A percentile compares a stretch with the other conserved stretches of the same genome.
Conservation (phyloP, 768 basidiomycete genomes). For the Myochromella boudieri region DNA sequence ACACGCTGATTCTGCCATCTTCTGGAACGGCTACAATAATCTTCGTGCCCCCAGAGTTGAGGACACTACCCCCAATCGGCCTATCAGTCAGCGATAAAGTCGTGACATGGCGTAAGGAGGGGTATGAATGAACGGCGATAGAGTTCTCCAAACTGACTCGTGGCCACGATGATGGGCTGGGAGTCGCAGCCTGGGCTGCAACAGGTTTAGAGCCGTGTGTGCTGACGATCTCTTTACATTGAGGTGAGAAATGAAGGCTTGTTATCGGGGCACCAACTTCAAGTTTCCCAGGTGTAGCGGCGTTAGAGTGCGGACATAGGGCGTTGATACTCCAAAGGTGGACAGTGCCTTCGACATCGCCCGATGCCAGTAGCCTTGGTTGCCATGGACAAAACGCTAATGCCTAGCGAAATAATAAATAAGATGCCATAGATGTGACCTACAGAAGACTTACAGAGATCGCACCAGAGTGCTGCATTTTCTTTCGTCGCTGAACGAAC, state of each 20-base stretch:
- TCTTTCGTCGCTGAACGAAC: constrained; percentile 55
- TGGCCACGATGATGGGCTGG: constrained; percentile 5
- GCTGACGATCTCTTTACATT: constrained; percentile 83
- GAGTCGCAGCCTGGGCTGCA: constrained; percentile 2
- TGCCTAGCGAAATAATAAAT: constrained; percentile 45
- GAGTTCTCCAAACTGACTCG: constrained; percentile 30
- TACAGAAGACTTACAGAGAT: constrained; percentile 41
- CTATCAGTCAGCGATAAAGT: constrained; percentile 38
- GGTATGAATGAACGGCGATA: constrained; percentile 57
- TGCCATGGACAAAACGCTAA: constrained; percentile 93
- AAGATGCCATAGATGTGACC: not conserved
- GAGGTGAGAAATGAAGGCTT: constrained; percentile 71
- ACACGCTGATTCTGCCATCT: constrained; percentile 67
- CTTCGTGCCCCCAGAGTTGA: constrained; percentile 51
- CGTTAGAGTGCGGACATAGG: constrained; percentile 43
- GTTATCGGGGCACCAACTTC: constrained; percentile 62
- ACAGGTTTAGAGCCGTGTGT: constrained; percentile 54
- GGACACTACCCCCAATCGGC: constrained; percentile 58
- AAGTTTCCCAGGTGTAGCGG: constrained; percentile 40
- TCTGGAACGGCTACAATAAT: constrained; percentile 60
- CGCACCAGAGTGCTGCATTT: constrained; percentile 68
- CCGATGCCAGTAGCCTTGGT: constrained; percentile 73
- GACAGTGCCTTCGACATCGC: constrained; percentile 58
- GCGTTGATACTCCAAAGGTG: constrained; percentile 56
- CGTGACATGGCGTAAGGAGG: constrained; percentile 57